Conservation (phyloP, 2,329 filamentous ascomycete genomes). For the Fusarium continuum region DNA sequence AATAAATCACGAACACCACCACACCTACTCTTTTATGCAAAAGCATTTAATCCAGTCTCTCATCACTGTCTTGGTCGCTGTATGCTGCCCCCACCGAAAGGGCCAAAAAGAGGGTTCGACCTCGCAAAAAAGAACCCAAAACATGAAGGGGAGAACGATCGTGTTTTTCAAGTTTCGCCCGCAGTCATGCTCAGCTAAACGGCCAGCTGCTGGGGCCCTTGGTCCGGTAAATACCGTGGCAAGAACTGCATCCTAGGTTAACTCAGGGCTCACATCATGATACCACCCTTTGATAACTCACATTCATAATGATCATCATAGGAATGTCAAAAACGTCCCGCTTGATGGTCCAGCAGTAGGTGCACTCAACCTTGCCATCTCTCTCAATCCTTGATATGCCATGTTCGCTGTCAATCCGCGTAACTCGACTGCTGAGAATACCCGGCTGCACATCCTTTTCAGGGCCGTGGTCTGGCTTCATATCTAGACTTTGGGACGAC, state of each 20-base stretch:
- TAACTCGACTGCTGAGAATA: slow-evolving; percentile 67
- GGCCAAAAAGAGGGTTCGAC: slow-evolving; percentile 27
- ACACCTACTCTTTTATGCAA: slow-evolving; percentile 21
- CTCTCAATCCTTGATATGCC: slow-evolving; percentile 84
- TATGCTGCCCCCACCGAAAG: slow-evolving; percentile 26
- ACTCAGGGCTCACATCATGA: neutral
- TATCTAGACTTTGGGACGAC: slow-evolving; percentile 68
- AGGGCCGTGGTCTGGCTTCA: slow-evolving; percentile 50
- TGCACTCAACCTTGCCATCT: slow-evolving; percentile 93
- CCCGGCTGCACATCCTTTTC: slow-evolving; percentile 56
- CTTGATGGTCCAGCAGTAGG: slow-evolving; percentile 97
- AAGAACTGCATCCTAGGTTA: slow-evolving; percentile 57
- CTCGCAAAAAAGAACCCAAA: slow-evolving; percentile 29
- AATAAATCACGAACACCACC: slow-evolving; percentile 21
- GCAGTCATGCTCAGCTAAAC: slow-evolving; percentile 50
- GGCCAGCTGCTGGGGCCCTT: slow-evolving; percentile 64
- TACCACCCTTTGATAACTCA: slow-evolving; percentile 62
- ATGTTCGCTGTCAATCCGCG: slow-evolving; percentile 74
- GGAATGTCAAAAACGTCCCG: slow-evolving; percentile 98
- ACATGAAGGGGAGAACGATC: slow-evolving; percentile 39
- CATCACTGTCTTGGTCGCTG: neutral
- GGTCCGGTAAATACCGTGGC: slow-evolving; percentile 67
- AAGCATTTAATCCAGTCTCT: slow-evolving; percentile 1
- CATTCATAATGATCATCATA: slow-evolving; percentile 98
- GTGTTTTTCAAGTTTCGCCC: slow-evolving; percentile 26